phyloP scores from a whole-genome alignment of 1,139 yeast species.

The Yamadazyma trypodendri region DNA sequence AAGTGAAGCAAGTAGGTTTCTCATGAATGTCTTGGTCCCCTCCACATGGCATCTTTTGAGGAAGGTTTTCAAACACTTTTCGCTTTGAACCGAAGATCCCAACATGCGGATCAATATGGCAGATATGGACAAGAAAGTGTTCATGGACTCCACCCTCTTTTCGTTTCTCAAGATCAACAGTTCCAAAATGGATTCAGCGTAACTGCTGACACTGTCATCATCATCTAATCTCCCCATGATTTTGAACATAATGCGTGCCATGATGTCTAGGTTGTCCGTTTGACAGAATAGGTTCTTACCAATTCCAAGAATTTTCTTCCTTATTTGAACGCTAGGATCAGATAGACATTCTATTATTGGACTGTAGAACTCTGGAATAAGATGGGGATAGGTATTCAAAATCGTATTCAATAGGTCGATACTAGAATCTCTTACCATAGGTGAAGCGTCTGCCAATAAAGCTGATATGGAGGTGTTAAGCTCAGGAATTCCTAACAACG shows the following conservation, averaged over 20 bases:
- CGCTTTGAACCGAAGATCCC: neutral
- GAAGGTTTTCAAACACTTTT: neutral
- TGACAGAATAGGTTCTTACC: slow-evolving; percentile 47
- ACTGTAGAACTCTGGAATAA: slow-evolving; percentile 47
- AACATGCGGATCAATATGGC: neutral
- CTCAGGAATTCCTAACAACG: neutral
- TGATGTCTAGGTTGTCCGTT: slow-evolving; percentile 31
- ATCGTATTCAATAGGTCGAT: slow-evolving; percentile 63
- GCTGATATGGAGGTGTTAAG: slow-evolving; percentile 29
- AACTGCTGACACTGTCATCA: slow-evolving; percentile 52
- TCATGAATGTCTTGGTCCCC: neutral
- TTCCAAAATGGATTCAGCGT: slow-evolving; percentile 12
- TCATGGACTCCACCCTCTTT: neutral
- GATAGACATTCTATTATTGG: slow-evolving; percentile 48
- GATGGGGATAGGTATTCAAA: slow-evolving; percentile 41
- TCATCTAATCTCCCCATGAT: slow-evolving; percentile 60
- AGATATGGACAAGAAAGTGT: neutral
- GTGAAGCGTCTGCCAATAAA: slow-evolving; percentile 57
- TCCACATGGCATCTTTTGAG: neutral
- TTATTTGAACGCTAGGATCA: slow-evolving; percentile 65
- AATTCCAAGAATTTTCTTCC: slow-evolving; percentile 60
- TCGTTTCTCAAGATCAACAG: neutral
- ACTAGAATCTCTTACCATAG: slow-evolving; percentile 75
- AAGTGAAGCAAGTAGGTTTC: neutral
- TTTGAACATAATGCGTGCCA: slow-evolving; percentile 45